These are phyloP conservation scores for Pueraria montana DNA, from an alignment of 306 rosid species.

Conservation along the genomic window DNA sequence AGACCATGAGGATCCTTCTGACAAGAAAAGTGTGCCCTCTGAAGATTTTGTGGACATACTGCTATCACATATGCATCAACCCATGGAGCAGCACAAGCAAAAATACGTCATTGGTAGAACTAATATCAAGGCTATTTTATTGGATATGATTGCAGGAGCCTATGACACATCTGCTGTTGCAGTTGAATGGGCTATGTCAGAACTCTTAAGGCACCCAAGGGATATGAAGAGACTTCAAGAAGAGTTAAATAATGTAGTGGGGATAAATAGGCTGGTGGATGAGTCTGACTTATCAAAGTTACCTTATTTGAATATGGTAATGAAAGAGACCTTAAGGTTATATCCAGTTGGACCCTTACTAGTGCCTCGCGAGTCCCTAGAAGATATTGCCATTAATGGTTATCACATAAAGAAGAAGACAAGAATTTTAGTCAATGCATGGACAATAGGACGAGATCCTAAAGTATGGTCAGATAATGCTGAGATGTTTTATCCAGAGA, in stretches of 20 bases:
- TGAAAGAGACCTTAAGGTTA: conserved; percentile 52
- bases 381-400: conserved; percentile 41
- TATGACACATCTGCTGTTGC: background rate
- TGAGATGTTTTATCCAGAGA: conserved; percentile 47
- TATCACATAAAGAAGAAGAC: conserved; percentile 47
- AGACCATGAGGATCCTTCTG: conserved; percentile 32
- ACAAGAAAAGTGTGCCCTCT: background rate
- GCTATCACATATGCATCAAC: background rate
- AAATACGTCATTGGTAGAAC: conserved; percentile 18
- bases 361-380: conserved; percentile 18
- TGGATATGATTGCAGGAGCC: conserved; percentile 46
- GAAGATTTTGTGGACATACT: conserved; percentile 43
- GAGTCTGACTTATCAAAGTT: conserved; percentile 44
- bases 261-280: conserved; percentile 42
- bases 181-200: conserved; percentile 40
- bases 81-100: conserved; percentile 28
- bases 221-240: conserved; percentile 51
- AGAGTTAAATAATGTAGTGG: conserved; percentile 43
- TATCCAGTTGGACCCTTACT: conserved; percentile 42
- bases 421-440: conserved; percentile 40
- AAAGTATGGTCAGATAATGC: conserved; percentile 44
- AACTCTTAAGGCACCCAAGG: conserved; percentile 43
- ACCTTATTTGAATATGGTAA: conserved; percentile 44
- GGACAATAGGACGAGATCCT: conserved; percentile 53
- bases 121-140: conserved; percentile 48